These are phyloP conservation scores for Clonostachys rhizophaga DNA, from an alignment of 2,329 filamentous ascomycete genomes.

Conservation along the genomic window DNA sequence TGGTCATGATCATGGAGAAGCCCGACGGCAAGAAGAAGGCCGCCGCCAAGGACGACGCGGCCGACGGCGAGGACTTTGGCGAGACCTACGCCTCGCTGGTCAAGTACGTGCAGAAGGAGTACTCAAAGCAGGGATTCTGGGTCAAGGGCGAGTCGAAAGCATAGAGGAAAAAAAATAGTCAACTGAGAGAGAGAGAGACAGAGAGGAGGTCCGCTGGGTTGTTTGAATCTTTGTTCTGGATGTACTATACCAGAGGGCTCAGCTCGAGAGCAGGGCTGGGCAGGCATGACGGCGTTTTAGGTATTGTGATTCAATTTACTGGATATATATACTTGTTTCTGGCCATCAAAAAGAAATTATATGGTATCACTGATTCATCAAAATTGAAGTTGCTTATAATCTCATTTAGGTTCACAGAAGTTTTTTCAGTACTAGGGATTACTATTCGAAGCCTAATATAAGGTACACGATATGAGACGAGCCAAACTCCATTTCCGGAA, in stretches of 20 bases:
- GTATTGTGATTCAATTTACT: slow-evolving; percentile 9
- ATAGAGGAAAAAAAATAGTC: slow-evolving; percentile 2
- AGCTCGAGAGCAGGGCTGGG: slow-evolving; percentile 14
- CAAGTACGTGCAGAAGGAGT: slow-evolving; percentile 64
- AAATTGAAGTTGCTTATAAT: too few species aligned
- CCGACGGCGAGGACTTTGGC: slow-evolving; percentile 54
- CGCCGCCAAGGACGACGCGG: slow-evolving; percentile 37
- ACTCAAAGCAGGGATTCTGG: slow-evolving; percentile 50
- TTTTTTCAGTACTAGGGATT: too few species aligned
- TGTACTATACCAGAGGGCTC: slow-evolving; percentile 26
- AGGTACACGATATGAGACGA: too few species aligned
- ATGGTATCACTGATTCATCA: too few species aligned
- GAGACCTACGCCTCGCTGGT: slow-evolving; percentile 61
- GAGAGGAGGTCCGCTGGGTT: slow-evolving; percentile 1
- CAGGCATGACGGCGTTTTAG: slow-evolving; percentile 32
- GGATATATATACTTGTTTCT: background rate
- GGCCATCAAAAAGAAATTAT: too few species aligned
- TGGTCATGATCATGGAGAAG: slow-evolving; percentile 79
- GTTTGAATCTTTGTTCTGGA: slow-evolving; percentile 19
- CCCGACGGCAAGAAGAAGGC: slow-evolving; percentile 39
- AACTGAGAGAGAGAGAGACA: background rate
- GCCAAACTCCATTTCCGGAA: too few species aligned
- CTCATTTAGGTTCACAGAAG: too few species aligned
- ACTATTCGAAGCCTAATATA: too few species aligned
- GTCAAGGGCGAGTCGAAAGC: slow-evolving; percentile 29